Conservation (phyloP, 1,139 yeast genomes). For the Yamadazyma atlantica region DNA sequence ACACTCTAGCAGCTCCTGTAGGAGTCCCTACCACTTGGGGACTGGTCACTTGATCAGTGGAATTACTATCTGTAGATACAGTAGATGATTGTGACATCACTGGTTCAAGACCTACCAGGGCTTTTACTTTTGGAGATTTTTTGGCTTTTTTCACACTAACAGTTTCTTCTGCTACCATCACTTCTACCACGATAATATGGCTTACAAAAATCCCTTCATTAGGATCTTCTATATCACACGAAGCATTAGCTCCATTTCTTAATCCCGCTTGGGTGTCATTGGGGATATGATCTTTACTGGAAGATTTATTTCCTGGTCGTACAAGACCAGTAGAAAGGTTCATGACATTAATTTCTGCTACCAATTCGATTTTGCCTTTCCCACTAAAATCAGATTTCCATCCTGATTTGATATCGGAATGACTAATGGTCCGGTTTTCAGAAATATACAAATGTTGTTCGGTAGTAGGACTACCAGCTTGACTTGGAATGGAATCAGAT, state of each 20-base stretch:
- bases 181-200: constrained; percentile 78
- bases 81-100: constrained; percentile 24
- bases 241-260: constrained; percentile 54
- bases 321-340: constrained; percentile 55
- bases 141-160: constrained; percentile 35
- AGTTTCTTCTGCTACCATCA: constrained; percentile 90
- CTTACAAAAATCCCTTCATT: constrained; percentile 71
- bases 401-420: constrained; percentile 82
- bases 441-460: constrained; percentile 54
- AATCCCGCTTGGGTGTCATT: constrained; percentile 28
- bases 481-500: not conserved
- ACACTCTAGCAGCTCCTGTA: constrained; percentile 92
- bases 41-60: constrained; percentile 8
- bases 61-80: constrained; percentile 8
- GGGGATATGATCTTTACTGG: constrained; percentile 27
- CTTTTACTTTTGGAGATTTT: constrained; percentile 8
- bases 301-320: constrained; percentile 27
- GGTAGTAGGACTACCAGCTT: constrained; percentile 5
- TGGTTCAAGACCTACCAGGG: constrained; percentile 24
- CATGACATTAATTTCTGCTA: constrained; percentile 64
- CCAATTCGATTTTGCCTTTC: constrained; percentile 73
- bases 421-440: constrained; percentile 68
- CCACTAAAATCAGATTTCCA: constrained; percentile 92
- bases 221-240: constrained; percentile 84
- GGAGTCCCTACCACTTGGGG: constrained; percentile 61